Conservation (phyloP, 306 rosid species). For the Malus sylvestris region DNA sequence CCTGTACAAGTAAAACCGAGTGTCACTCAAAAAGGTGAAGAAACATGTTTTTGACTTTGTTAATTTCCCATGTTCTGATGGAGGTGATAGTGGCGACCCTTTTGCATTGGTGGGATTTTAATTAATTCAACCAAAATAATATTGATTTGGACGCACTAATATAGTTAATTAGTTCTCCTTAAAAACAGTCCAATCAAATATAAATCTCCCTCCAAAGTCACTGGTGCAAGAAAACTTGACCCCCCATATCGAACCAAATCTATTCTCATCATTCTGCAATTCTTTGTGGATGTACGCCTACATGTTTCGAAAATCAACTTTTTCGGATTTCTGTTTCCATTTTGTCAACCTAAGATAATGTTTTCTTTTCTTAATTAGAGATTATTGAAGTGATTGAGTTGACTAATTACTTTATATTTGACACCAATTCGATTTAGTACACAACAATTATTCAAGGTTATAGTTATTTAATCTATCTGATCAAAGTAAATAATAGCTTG, state of each 20-base stretch:
- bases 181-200: conserved; percentile 11
- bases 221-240: conserved; percentile 19
- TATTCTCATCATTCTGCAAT: conserved; percentile 37
- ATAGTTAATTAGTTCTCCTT: not conserved
- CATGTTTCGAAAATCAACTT: conserved; percentile 8
- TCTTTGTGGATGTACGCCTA: conserved; percentile 26
- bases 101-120: conserved; percentile 19
- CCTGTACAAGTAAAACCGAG: not conserved
- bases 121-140: conserved; percentile 23
- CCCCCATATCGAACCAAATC: conserved; percentile 68
- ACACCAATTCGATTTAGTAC: conserved; percentile 5
- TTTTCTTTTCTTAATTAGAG: conserved; percentile 13
- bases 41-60: conserved; percentile 26
- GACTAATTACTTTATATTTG: conserved; percentile 2
- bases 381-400: conserved; percentile 23
- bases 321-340: conserved; percentile 12
- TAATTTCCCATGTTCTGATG: conserved; percentile 24
- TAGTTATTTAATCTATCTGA: not conserved
- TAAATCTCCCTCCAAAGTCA: conserved; percentile 15
- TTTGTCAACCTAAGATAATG: conserved; percentile 35
- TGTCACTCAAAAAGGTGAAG: conserved; percentile 26
- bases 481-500: not conserved
- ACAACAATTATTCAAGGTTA: not conserved
- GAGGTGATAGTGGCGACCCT: conserved; percentile 38
- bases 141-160: conserved; percentile 16